Conservation (phyloP, 1,284 basidiomycete species). For the Sutorius eximius region DNA sequence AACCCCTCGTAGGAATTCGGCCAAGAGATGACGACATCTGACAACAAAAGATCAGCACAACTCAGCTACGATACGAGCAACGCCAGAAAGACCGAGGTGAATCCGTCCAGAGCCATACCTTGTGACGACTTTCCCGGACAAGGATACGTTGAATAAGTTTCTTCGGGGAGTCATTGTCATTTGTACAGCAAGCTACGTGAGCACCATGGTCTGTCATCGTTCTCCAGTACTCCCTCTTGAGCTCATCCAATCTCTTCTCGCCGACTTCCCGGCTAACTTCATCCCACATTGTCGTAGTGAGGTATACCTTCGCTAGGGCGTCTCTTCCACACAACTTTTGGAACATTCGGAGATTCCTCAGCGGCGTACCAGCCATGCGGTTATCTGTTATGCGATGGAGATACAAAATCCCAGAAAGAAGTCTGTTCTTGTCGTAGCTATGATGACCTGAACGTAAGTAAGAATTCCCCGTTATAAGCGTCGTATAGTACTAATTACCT, state of each 20-base stretch:
- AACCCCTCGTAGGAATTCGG: too few relatives aligned
- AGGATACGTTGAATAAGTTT: slow-evolving; percentile 10
- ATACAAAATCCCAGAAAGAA: slow-evolving; percentile 48
- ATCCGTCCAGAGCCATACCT: too few relatives aligned
- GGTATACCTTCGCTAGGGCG: slow-evolving; percentile 1
- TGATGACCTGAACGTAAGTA: background rate
- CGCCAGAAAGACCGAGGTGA: too few relatives aligned
- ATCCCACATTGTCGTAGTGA: slow-evolving; percentile 25
- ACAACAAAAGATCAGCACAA: too few relatives aligned
- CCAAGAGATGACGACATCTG: too few relatives aligned
- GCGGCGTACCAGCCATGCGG: slow-evolving; percentile 43
- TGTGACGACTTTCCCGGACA: background rate
- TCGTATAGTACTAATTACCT: slow-evolving; percentile 7
- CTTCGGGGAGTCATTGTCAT: slow-evolving; percentile 7
- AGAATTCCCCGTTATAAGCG: background rate
- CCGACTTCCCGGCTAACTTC: slow-evolving; percentile 9
- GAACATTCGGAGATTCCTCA: slow-evolving; percentile 36
- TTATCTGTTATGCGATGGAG: slow-evolving; percentile 50
- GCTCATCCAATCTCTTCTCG: slow-evolving; percentile 5
- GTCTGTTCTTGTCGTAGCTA: slow-evolving; percentile 35
- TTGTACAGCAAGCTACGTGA: background rate
- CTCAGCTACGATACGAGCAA: too few relatives aligned
- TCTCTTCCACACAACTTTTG: slow-evolving; percentile 7
- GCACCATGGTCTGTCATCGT: slow-evolving; percentile 8
- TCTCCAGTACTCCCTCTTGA: slow-evolving; percentile 11